Conservation (phyloP, 78 protist species). For the Dictyostelium purpureum region DNA sequence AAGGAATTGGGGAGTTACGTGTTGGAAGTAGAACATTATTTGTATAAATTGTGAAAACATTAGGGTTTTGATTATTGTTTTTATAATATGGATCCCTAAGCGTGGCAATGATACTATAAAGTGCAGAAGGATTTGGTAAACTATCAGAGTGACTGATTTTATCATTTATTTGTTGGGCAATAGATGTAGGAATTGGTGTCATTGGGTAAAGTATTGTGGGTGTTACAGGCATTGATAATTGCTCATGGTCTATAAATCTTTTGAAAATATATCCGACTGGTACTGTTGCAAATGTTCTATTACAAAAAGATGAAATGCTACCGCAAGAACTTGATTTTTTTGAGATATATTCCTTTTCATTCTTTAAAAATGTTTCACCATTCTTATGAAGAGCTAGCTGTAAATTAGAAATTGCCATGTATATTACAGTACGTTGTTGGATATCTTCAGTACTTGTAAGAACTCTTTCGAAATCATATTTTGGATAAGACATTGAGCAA, state of each 20-base stretch:
- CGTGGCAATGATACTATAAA: background rate
- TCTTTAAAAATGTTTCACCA: constrained; percentile 1
- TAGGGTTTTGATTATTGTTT: background rate
- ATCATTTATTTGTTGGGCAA: constrained; percentile 5
- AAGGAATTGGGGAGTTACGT: constrained; percentile 46
- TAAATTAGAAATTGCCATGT: constrained; percentile 5
- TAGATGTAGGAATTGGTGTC: constrained; percentile 18
- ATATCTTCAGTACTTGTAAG: constrained; percentile 2
- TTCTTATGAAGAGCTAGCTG: constrained; percentile 58
- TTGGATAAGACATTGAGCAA: constrained; percentile 38
- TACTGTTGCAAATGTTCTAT: background rate
- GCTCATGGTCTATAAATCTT: background rate
- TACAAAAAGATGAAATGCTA: background rate
- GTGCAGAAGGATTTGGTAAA: background rate
- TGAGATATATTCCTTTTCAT: background rate
- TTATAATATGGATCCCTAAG: background rate
- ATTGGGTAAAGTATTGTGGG: constrained; percentile 37
- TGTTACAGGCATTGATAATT: background rate
- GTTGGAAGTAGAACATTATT: constrained; percentile 2
- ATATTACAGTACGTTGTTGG: background rate
- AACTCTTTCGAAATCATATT: constrained; percentile 21
- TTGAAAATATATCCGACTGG: constrained; percentile 32
- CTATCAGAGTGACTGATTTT: background rate
- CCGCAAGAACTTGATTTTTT: background rate
- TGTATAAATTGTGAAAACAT: background rate